Evolutionary conservation across 192 early-diverging fungal genomes (phyloP).

Genomic region (Ambispora gerdemannii): DNA sequence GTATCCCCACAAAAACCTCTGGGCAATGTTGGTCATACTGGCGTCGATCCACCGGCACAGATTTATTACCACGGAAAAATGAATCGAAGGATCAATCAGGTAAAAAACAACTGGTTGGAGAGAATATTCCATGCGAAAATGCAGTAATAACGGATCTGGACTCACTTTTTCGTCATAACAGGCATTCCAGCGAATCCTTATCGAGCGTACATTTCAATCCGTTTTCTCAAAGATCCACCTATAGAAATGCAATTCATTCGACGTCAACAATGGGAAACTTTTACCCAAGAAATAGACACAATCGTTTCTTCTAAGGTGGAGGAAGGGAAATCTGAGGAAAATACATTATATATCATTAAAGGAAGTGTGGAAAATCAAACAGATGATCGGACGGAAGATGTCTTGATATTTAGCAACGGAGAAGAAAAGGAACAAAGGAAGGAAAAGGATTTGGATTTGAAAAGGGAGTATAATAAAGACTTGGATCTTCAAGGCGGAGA

Average conservation of each 20-base stretch:
- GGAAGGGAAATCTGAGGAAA: too few relatives aligned
- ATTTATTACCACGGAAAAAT: neutral
- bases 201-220: neutral
- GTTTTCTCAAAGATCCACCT: neutral
- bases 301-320: too few relatives aligned
- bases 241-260: neutral
- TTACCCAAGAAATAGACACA: neutral
- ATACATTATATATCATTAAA: too few relatives aligned
- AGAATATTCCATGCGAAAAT: neutral
- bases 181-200: neutral
- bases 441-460: too few relatives aligned
- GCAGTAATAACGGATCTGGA: neutral
- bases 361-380: too few relatives aligned
- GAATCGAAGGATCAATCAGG: neutral
- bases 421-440: too few relatives aligned
- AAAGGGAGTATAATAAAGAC: too few relatives aligned
- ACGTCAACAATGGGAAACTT: neutral
- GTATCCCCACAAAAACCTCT: slow-evolving; percentile 29
- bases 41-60: neutral
- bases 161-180: neutral
- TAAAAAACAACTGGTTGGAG: neutral
- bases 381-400: too few relatives aligned
- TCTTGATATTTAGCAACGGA: too few relatives aligned
- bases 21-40: slow-evolving; percentile 29
- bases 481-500: too few relatives aligned